A percentile compares a stretch with the other conserved stretches of the same genome.
phyloP scores from a whole-genome alignment of 2,329 filamentous ascomycete genomes.

The Chaetomiaceae sp. region DNA sequence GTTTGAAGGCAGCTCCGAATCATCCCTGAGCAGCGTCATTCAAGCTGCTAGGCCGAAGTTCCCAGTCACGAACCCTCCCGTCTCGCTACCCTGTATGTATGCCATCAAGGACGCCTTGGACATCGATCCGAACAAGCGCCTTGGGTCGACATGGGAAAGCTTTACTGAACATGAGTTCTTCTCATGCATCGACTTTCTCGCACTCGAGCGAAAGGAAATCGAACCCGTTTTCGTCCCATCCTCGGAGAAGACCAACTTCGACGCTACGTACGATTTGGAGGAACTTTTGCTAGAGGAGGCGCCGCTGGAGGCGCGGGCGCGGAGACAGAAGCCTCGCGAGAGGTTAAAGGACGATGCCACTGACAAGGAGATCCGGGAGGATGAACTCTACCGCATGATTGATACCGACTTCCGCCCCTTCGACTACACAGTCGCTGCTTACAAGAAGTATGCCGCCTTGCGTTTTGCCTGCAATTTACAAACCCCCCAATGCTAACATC shows the following conservation, averaged over 20 bases:
- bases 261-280: slow-evolving; percentile 95
- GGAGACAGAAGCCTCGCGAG: slow-evolving; percentile 89
- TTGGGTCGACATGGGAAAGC: slow-evolving; percentile 81
- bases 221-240: slow-evolving; percentile 90
- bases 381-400: slow-evolving; percentile 90
- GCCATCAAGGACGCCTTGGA: slow-evolving; percentile 82
- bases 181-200: slow-evolving; percentile 74
- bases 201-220: slow-evolving; percentile 79
- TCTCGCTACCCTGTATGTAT: slow-evolving; percentile 82
- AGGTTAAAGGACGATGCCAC: slow-evolving; percentile 91
- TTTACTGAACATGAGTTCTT: slow-evolving; percentile 92
- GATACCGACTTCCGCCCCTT: slow-evolving; percentile 92
- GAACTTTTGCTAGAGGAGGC: slow-evolving; percentile 92
- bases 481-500: slow-evolving; percentile 1
- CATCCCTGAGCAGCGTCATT: slow-evolving; percentile 74
- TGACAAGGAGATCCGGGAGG: slow-evolving; percentile 88
- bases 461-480: neutral
- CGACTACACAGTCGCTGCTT: slow-evolving; percentile 83
- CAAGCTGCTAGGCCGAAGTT: slow-evolving; percentile 78
- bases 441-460: slow-evolving; percentile 58
- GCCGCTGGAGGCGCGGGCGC: slow-evolving; percentile 83
- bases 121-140: slow-evolving; percentile 71
- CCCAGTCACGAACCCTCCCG: slow-evolving; percentile 86
- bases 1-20: slow-evolving; percentile 85
- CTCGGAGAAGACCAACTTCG: slow-evolving; percentile 97